Conservation (phyloP, 495 filamentous ascomycete species). For the Chaetomium tenue region DNA sequence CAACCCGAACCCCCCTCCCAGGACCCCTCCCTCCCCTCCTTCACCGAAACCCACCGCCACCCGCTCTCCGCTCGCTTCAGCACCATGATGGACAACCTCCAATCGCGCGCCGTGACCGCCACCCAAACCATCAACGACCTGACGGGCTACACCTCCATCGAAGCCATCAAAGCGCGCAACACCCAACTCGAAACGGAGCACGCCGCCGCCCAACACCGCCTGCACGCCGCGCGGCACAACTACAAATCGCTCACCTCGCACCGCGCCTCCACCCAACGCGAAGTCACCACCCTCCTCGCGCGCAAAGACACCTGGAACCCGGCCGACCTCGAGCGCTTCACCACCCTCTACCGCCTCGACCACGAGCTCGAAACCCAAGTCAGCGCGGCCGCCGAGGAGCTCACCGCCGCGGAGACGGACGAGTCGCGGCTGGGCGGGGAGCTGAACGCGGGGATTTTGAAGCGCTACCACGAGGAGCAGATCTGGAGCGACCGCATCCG, state of each 20-base stretch:
- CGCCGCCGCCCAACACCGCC: conserved; percentile 57
- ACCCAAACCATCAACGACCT: conserved; percentile 87
- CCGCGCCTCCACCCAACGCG: conserved; percentile 84
- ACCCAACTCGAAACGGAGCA: conserved; percentile 65
- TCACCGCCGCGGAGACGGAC: conserved; percentile 71
- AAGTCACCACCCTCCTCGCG: conserved; percentile 90
- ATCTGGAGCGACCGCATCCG: conserved; percentile 98
- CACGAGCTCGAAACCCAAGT: conserved; percentile 92
- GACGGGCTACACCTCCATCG: conserved; percentile 93
- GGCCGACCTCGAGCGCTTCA: conserved; percentile 89
- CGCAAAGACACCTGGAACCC: conserved; percentile 91
- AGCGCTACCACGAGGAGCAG: conserved; percentile 96
- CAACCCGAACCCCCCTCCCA: conserved; percentile 39
- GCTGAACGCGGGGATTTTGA: conserved; percentile 75
- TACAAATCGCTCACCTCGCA: conserved; percentile 76
- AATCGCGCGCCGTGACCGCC: conserved; percentile 78
- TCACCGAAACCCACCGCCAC: conserved; percentile 68
- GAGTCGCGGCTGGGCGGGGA: conserved; percentile 71
- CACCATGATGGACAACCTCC: conserved; percentile 80
- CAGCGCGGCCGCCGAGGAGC: conserved; percentile 62
- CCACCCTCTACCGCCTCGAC: conserved; percentile 83
- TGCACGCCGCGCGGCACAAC: conserved; percentile 66
- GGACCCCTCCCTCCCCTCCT: conserved; percentile 62
- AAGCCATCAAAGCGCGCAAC: conserved; percentile 76
- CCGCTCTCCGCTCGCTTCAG: conserved; percentile 70